These are phyloP conservation scores for Boeremia lycopersici DNA, from an alignment of 2,329 filamentous ascomycete species.

Conservation along the genomic window DNA sequence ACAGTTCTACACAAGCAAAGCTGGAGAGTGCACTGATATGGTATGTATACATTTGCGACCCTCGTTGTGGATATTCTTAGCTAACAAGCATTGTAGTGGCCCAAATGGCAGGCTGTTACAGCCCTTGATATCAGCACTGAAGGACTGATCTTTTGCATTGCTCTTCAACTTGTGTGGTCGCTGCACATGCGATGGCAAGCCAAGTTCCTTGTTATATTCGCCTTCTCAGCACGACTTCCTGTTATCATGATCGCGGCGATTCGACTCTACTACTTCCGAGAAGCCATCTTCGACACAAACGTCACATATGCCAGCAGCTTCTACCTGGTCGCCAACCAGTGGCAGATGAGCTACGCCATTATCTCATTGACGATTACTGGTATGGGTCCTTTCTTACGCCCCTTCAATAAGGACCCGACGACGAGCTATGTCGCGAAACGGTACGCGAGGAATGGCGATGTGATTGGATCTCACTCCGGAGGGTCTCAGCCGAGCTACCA, in stretches of 20 bases:
- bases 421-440: constrained; percentile 24
- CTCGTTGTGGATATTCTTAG: background rate
- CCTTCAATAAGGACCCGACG: constrained; percentile 35
- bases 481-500: constrained; percentile 10
- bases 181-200: constrained; percentile 36
- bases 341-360: constrained; percentile 46
- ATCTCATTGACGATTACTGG: constrained; percentile 42
- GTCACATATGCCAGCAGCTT: constrained; percentile 27
- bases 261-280: constrained; percentile 35
- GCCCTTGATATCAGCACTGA: constrained; percentile 38
- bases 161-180: constrained; percentile 31
- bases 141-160: constrained; percentile 35
- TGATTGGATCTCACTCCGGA: constrained; percentile 10
- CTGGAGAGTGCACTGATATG: constrained; percentile 25
- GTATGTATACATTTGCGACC: constrained; percentile 18
- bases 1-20: constrained; percentile 22
- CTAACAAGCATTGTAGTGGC: constrained; percentile 26
- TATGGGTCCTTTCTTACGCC: constrained; percentile 41
- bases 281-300: constrained; percentile 21
- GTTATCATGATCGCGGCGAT: constrained; percentile 33
- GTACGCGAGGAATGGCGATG: constrained; percentile 16
- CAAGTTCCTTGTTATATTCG: constrained; percentile 36
- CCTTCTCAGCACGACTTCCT: constrained; percentile 39
- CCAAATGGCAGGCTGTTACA: constrained; percentile 38
- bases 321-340: constrained; percentile 40